Base-by-base conservation (phyloP, 2,329 filamentous ascomycete genomes). In the Phialophora expanda region DNA sequence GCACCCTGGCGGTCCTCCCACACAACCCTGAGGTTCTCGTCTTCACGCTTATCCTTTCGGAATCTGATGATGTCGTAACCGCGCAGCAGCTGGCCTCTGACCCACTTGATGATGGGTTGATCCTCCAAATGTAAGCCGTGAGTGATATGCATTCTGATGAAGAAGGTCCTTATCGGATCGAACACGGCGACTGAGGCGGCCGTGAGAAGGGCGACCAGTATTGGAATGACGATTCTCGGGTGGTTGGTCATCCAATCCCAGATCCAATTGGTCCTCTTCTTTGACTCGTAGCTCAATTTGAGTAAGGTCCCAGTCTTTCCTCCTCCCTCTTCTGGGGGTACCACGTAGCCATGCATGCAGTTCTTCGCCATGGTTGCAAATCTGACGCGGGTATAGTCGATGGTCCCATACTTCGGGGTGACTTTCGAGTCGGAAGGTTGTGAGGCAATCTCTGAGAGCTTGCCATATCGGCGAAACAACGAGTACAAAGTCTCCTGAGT, bases 121-220 rank as follows among this genome's bases (percentile, higher is more conserved):
- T 71, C 69, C 55, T 81, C 84, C 34, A 95, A 81, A 64, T 90
- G 86, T 67, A 95, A 87, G 0, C 89, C 87, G 55, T 89, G 86
- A 34, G 93, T 92, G 58, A 99, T 89, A 75, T 97, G 93, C 3
- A 90, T 85, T 74, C 92, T 92, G 79, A 98, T 91, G 73, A 96
- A 97, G 75, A 96, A 95, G 0, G 93, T 93, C 53, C 95, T 88
- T 65, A 99, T 93, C 0, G 95, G 95, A 73, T 99, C 95, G 74
- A 99, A 98, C 7, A 98, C 84, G 0, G 91, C 87, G 22, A 97
- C 92, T 0, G 93, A 96, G 56, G 95, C 81, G 38, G 90, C 89
- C 0, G 93, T 93, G 32, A 97, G 76, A 2, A 98, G 79, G 1
- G 93, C 94, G 17, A 92, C 92, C 1, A 97, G 61, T 1, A 90